Evolutionary conservation across 202 grass and related monocot genomes (phyloP).

Genomic region (Thinopyrum obtusiflorum): DNA sequence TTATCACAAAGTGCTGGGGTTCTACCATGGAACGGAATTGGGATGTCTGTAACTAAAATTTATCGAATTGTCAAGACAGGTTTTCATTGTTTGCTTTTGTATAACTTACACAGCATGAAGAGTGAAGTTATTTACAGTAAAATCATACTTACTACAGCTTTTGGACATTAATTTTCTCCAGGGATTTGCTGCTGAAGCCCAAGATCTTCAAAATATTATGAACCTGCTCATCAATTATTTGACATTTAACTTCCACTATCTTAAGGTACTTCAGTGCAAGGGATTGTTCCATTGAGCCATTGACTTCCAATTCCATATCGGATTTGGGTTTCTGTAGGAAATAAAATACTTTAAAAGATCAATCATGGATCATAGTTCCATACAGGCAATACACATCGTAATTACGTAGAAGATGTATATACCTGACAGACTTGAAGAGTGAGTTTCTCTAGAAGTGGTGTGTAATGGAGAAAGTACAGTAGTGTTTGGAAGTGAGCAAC

Average conservation of each 20-base stretch:
- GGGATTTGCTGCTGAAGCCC: not conserved
- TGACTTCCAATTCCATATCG: not conserved
- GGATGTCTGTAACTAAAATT: not conserved
- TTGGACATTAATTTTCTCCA: not conserved
- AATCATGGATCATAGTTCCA: not conserved
- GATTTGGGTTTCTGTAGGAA: not conserved
- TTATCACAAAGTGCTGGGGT: not conserved
- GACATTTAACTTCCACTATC: not conserved
- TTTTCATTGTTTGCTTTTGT: not conserved
- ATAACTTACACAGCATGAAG: not conserved
- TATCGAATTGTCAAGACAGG: not conserved
- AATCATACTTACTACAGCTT: not conserved
- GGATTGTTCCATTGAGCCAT: not conserved
- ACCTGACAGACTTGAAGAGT: slow-evolving; percentile 29
- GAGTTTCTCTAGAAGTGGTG: slow-evolving; percentile 21
- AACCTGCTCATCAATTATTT: not conserved
- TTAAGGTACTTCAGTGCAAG: not conserved
- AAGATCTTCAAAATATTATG: not conserved
- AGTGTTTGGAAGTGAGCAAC: not conserved
- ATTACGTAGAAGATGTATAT: not conserved
- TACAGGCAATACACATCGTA: not conserved
- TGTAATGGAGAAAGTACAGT: not conserved
- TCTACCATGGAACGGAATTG: not conserved
- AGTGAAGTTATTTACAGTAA: not conserved
- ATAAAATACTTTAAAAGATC: not conserved